Conservation (phyloP, 805 yeast genomes). For the Babjeviella inositovora region DNA sequence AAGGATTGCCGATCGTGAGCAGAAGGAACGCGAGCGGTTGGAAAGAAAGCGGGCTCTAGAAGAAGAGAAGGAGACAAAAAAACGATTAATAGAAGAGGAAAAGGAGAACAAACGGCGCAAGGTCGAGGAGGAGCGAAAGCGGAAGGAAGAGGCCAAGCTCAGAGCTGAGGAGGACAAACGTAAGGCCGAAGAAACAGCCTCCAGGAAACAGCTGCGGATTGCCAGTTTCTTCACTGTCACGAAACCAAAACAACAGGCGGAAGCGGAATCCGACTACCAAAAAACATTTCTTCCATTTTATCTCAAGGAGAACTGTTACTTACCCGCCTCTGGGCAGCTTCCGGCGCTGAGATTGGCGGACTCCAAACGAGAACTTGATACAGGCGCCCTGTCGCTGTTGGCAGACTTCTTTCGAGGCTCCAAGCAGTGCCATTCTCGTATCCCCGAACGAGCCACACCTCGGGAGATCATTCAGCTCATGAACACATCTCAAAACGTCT, state of each 20-base stretch:
- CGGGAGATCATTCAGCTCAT: slow-evolving; percentile 1
- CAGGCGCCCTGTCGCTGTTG: slow-evolving; percentile 1
- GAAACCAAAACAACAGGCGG: not conserved
- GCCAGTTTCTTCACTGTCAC: slow-evolving; percentile 5
- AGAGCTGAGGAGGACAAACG: slow-evolving; percentile 7
- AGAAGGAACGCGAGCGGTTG: slow-evolving; percentile 6
- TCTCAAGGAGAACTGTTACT: slow-evolving; percentile 13
- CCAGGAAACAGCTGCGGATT: slow-evolving; percentile 8
- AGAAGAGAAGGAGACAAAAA: slow-evolving; percentile 6
- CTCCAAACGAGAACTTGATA: slow-evolving; percentile 1
- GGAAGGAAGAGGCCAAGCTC: slow-evolving; percentile 5
- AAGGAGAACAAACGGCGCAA: slow-evolving; percentile 4
- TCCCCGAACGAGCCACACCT: not conserved
- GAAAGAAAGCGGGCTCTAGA: slow-evolving; percentile 7
- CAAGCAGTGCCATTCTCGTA: no score
- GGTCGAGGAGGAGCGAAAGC: slow-evolving; percentile 6
- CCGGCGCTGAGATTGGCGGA: not conserved
- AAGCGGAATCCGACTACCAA: slow-evolving; percentile 11
- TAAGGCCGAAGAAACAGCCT: slow-evolving; percentile 8
- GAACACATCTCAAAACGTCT: slow-evolving; percentile 12
- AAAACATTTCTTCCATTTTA: slow-evolving; percentile 17
- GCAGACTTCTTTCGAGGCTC: slow-evolving; percentile 1
- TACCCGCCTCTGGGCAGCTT: slow-evolving; percentile 5
- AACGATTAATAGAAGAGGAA: slow-evolving; percentile 5
- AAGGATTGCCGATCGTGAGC: no score